Evolutionary conservation across 1,139 yeast species (phyloP), one percentile per base, ranked within the genome.

Genomic region (Yamadazyma aaseri): DNA sequence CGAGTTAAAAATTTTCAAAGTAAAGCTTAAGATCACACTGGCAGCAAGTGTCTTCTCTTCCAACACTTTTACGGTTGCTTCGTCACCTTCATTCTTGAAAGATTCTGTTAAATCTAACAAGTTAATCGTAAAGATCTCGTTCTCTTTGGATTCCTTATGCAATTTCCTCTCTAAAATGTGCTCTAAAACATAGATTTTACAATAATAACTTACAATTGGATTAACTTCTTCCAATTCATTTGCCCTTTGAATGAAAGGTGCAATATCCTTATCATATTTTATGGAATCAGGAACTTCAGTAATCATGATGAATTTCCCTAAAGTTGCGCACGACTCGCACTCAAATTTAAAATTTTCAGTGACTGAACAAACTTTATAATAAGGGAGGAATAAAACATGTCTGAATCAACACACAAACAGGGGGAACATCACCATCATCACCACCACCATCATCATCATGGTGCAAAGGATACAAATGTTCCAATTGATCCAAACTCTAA

Each of bases 41-140:
- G 75, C 61, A 4, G 87, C 76, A 11, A 77, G 60, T 11, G 70
- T 73, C 43, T 76, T 77, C 45, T 82, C 86, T 20, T 58, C 60
- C 31, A 86, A 62, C 5, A 83, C 70, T 15, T 63, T 66, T 13
- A 41, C 46, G 13, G 65, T 41, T 1, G 51, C 44, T 35, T 63
- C 69, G 20, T 71, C 72, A 33, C 60, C 67, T 20, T 69, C 69
- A 6, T 51, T 56, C 50, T 78, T 80, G 29, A 63, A 50, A 2
- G 52, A 38, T 50, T 86, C 96, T 21, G 87, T 74, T 4, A 75
- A 75, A 50, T 81, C 90, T 39, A 86, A 61, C 36, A 86, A 60
- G 5, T 51, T 49, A 32, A 80, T 64, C 0, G 87, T 83, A 50
- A 76, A 81, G 2, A 45, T 49, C 22, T 84, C 86, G 13, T 75